Conservation (phyloP, 2,329 filamentous ascomycete genomes). For the Fusarium sp. region DNA sequence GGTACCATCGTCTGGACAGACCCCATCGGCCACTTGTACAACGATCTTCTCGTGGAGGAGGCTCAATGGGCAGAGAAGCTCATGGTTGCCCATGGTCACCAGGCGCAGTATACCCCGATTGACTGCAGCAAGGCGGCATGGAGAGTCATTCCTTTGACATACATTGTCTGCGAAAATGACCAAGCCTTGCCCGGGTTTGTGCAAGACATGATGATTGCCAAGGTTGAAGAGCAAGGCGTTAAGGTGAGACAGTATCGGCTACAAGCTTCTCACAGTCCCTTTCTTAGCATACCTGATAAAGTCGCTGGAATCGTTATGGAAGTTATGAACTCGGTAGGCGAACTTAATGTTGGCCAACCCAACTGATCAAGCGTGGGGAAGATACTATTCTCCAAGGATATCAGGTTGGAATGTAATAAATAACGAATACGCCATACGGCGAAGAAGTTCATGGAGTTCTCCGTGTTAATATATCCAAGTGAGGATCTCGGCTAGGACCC, state of each 20-base stretch:
- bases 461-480: neutral
- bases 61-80: neutral
- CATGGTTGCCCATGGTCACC: neutral
- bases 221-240: neutral
- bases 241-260: neutral
- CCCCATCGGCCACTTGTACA: neutral
- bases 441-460: too few species aligned
- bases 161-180: neutral
- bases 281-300: neutral
- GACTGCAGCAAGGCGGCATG: neutral
- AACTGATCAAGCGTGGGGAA: neutral
- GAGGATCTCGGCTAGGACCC: neutral
- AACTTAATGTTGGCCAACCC: neutral
- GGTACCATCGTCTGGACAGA: neutral
- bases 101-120: neutral
- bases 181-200: neutral
- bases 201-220: neutral
- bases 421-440: too few species aligned
- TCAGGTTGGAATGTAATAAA: neutral
- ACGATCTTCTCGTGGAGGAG: neutral
- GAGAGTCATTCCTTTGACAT: neutral
- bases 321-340: neutral
- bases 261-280: neutral
- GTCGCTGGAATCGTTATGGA: neutral
- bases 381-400: neutral